Percentiles rank a stretch among this genome's conserved stretches.
Conservation (phyloP, 2,329 filamentous ascomycete species). For the Coleophoma crateriformis region DNA sequence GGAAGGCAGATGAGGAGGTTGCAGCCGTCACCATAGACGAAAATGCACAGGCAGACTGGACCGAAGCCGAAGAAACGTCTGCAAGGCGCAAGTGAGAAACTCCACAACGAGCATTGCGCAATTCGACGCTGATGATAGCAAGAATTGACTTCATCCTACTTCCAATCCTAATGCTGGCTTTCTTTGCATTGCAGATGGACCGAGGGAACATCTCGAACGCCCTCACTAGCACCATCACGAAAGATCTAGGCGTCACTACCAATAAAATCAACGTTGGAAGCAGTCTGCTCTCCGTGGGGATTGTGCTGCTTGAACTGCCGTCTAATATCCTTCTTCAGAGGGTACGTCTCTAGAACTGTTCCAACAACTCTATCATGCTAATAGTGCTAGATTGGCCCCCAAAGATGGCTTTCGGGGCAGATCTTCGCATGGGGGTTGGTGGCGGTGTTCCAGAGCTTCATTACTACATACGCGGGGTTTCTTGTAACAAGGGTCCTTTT, state of each 20-base stretch:
- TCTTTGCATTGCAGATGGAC: constrained; percentile 54
- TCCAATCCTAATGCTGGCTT: constrained; percentile 34
- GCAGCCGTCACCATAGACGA: neutral
- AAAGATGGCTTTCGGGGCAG: constrained; percentile 22
- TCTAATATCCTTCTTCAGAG: neutral
- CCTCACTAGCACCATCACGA: constrained; percentile 54
- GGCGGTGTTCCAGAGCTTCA: constrained; percentile 22
- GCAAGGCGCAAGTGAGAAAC: neutral
- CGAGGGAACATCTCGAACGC: constrained; percentile 52
- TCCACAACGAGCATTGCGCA: neutral
- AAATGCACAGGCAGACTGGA: neutral
- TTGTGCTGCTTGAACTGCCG: neutral
- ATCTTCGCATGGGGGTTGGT: constrained; percentile 27
- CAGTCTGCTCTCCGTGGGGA: neutral
- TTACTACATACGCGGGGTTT: constrained; percentile 32
- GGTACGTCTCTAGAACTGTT: neutral
- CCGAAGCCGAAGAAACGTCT: neutral
- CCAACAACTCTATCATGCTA: neutral
- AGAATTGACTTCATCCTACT: neutral
- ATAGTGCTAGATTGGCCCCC: neutral
- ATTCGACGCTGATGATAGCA: neutral
- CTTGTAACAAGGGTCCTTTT: neutral
- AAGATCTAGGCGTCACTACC: constrained; percentile 36
- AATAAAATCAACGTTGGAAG: constrained; percentile 16
- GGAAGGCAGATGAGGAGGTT: neutral